Base-by-base conservation (phyloP, 257 asterid species). In the Solanum pinnatisectum region DNA sequence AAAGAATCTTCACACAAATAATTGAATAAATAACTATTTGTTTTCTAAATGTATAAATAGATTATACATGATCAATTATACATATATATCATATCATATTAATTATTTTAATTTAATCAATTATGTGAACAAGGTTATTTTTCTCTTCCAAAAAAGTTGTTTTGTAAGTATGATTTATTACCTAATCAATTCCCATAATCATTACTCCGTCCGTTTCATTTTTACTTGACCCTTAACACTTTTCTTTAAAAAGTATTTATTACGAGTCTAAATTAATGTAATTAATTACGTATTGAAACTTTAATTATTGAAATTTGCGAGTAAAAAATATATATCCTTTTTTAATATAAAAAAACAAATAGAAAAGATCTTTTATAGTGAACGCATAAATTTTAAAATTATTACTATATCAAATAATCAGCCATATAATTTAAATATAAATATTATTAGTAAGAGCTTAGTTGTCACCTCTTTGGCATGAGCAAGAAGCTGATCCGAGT, bases 401-500 rank as follows among this genome's bases (percentile, higher is more conserved):
- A 35, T 33, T 20, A 70, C 22, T 70, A 5, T 35, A 35, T 35
- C 6, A 73, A 9, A 35, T 20, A 5, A 18, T 73, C 3, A 36
- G 0, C 3, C 49, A 36, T 74, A 77, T 77, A 77, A 39, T 2
- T 23, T 39, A 23, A 23, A 72, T 83, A 42, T 11, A 4, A 65
- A 30, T 10, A 49, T 11, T 37, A 76, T 22, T 14, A 70, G 35
- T 25, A 40, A n/a, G 4, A 68, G 33, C 30, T 25, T 84, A 42
- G 46, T 5, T 46, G 10, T 27, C 30, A 81, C 98, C 94, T 95
- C 92, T 87, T 89, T 86, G 4, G 96, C 95, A 86, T 94, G 97
- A 9, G 6, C 52, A 85, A 93, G 86, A 72, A 94, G 95, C 59
- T 30, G 8, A 11, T 87, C 25, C 8, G 98, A 91, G 14, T 93